Evolutionary conservation across 331 rosid species (phyloP).

Genomic region (Malus hybrid): DNA sequence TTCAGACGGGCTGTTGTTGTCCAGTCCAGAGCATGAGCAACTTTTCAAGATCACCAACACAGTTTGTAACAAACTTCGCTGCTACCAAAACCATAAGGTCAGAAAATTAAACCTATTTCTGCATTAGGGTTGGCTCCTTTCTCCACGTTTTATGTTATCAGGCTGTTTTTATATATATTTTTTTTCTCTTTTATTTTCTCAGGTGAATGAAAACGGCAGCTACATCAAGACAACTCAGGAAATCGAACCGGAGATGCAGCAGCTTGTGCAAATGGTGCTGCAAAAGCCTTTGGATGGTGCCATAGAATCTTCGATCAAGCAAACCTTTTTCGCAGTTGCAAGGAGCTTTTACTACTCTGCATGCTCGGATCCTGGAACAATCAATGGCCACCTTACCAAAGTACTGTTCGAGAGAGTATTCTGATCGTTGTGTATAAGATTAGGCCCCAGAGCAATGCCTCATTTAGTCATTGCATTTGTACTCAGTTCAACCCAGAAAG

Average conservation of each 20-base stretch:
- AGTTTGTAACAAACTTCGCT: conserved; percentile 40
- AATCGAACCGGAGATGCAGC: conserved; percentile 65
- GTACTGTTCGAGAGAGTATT: conserved; percentile 67
- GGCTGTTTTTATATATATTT: neutral
- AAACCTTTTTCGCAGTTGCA: conserved; percentile 56
- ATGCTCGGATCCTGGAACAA: conserved; percentile 47
- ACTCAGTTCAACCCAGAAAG: neutral
- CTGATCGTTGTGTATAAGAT: conserved; percentile 13
- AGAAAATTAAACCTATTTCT: conserved; percentile 3
- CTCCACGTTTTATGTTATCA: no score
- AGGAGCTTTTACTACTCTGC: conserved; percentile 65
- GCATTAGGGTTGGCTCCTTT: no score
- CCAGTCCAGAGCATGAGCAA: conserved; percentile 31
- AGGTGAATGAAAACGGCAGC: conserved; percentile 31
- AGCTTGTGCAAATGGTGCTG: conserved; percentile 54
- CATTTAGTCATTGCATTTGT: neutral
- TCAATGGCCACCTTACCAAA: conserved; percentile 56
- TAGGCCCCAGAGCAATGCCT: neutral
- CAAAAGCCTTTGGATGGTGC: conserved; percentile 26
- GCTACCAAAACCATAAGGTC: conserved; percentile 50
- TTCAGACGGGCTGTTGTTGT: conserved; percentile 34
- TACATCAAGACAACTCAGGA: conserved; percentile 15
- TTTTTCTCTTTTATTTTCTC: neutral
- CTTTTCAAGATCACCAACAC: conserved; percentile 51
- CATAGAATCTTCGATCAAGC: conserved; percentile 48